phyloP scores from a whole-genome alignment of 164 flowering plant genomes.

The Brasenia schreberi region DNA sequence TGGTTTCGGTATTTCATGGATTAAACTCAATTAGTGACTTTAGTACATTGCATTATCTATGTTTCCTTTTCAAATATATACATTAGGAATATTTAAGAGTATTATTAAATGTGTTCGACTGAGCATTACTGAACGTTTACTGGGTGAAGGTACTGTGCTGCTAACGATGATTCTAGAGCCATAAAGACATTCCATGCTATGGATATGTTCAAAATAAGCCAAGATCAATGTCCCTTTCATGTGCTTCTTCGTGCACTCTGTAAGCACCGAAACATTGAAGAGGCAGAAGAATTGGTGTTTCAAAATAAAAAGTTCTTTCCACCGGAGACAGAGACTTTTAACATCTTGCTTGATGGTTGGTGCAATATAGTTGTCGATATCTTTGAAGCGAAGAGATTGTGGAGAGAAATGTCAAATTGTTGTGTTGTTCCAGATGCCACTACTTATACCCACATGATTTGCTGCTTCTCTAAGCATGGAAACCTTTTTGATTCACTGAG shows the following conservation, averaged over 20 bases:
- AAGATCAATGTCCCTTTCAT: constrained; percentile 43
- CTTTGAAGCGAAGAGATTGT: constrained; percentile 77
- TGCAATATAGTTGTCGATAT: constrained; percentile 51
- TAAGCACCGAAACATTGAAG: constrained; percentile 62
- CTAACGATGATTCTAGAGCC: constrained; percentile 47
- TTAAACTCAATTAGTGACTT: too few relatives aligned
- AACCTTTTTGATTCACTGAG: constrained; percentile 79
- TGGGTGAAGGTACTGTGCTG: constrained; percentile 61
- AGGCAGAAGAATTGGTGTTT: constrained; percentile 84
- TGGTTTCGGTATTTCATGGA: too few relatives aligned
- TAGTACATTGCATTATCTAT: too few relatives aligned
- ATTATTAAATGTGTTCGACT: too few relatives aligned
- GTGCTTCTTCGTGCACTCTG: constrained; percentile 47
- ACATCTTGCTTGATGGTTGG: constrained; percentile 86
- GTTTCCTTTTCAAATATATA: too few relatives aligned
- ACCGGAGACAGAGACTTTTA: constrained; percentile 53
- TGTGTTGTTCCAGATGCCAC: constrained; percentile 56
- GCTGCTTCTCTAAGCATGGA: constrained; percentile 70
- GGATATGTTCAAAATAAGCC: constrained; percentile 52
- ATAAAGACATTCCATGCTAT: constrained; percentile 56
- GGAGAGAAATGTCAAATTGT: constrained; percentile 82
- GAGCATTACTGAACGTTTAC: not conserved
- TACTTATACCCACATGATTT: constrained; percentile 68
- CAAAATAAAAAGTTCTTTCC: constrained; percentile 61
- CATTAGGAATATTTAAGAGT: too few relatives aligned